Conservation (phyloP, 2,329 filamentous ascomycete species). For the Orbilia oligospora region DNA sequence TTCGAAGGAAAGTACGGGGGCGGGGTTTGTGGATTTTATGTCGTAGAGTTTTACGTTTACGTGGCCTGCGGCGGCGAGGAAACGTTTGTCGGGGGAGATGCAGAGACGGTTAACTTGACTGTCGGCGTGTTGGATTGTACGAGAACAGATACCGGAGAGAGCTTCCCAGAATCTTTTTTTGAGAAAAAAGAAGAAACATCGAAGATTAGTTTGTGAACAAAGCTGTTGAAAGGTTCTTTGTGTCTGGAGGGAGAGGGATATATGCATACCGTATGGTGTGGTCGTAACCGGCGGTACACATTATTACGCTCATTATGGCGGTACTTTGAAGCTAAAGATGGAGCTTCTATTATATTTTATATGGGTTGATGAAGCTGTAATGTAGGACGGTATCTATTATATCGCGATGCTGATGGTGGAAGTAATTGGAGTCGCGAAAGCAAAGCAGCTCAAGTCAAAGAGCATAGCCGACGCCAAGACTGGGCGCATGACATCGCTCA, state of each 20-base stretch:
- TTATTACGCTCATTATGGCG: slow-evolving; percentile 64
- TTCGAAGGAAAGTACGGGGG: slow-evolving; percentile 91
- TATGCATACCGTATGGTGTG: slow-evolving; percentile 78
- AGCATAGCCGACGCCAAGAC: slow-evolving; percentile 38
- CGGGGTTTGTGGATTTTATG: slow-evolving; percentile 97
- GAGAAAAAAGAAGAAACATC: too few species aligned
- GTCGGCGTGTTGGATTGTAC: slow-evolving; percentile 97
- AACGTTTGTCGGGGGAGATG: slow-evolving; percentile 98
- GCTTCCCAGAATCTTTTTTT: slow-evolving; percentile 95
- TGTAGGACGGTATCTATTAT: background rate
- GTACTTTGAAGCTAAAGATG: slow-evolving; percentile 3
- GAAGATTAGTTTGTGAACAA: slow-evolving; percentile 23
- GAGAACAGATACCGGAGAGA: slow-evolving; percentile 95
- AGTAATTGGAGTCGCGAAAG: slow-evolving; percentile 3
- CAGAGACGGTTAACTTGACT: slow-evolving; percentile 98
- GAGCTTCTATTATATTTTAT: background rate
- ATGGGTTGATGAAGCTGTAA: background rate
- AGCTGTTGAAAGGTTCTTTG: slow-evolving; percentile 21
- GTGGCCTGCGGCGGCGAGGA: slow-evolving; percentile 79
- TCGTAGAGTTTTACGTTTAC: slow-evolving; percentile 97
- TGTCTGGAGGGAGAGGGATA: background rate
- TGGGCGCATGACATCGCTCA: slow-evolving; percentile 51
- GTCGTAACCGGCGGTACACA: slow-evolving; percentile 77
- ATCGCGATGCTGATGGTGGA: background rate
- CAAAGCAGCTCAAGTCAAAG: slow-evolving; percentile 1